Evolutionary conservation across 306 rosid genomes (phyloP), one percentile per base, ranked within the genome.

Genomic region (Myrica gale): DNA sequence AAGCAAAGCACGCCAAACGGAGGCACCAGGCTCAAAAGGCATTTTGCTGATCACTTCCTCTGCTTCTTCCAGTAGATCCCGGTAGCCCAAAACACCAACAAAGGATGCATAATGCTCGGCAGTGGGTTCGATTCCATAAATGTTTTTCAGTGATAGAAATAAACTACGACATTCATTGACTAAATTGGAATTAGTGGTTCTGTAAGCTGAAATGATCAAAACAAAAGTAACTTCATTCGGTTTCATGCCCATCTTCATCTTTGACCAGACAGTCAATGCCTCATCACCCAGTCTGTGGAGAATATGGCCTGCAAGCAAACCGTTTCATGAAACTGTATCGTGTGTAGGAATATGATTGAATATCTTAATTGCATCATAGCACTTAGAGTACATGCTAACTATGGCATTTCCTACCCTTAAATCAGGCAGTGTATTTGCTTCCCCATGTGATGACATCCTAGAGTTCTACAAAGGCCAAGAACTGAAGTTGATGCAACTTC

Each of bases 51-150:
- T 82, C 7, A 80, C 81, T 84, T 92, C 88, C 83, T 89, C 86
- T 69, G 97, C 98, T 83, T 92, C 96, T 86, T 90, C 89, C 80
- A 92, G 77, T 10, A 81, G 82, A 71, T 90, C 96, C 96, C 97
- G 92, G 46, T 85, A 86, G 73, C 97, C 97, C 86, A 94, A 89
- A 79, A 94, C 98, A 71, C 88, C 82, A 66, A 92, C 73, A 67
- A 90, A 92, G 71, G 97, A 82, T 23, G 96, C 85, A 74, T 87
- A 86, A 72, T 94, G 98, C 75, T 84, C 83, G 0, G 89, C 81
- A 69, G 87, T 83, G 20, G 91, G 95, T 82, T 86, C 82, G 52
- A 91, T 78, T 73, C 68, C 89, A 76, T 88, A 83, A 69, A 73
- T 60, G 1, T 60, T 63, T 85, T 77, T 85, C 91, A 94, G 75